A percentile compares a stretch with the other conserved stretches of the same genome.
phyloP scores from a whole-genome alignment of 31 red algal genomes.

The Odonthalia washingtoniensis region DNA sequence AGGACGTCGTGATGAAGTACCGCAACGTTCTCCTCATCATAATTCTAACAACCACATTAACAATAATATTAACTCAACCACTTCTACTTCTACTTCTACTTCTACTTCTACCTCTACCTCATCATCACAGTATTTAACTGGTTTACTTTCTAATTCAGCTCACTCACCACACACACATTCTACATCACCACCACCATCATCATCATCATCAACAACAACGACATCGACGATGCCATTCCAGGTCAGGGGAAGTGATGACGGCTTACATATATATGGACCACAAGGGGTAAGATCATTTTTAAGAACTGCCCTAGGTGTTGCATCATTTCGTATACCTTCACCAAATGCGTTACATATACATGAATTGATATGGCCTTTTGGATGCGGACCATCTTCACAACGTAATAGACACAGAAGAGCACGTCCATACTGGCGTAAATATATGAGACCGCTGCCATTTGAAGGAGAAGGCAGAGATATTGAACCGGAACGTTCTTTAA shows the following conservation, averaged over 20 bases:
- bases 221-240: not conserved
- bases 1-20: conserved; percentile 23
- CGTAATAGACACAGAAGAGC: conserved; percentile 24
- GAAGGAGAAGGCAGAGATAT: conserved; percentile 54
- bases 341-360: conserved; percentile 58
- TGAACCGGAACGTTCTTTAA: not conserved
- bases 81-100: not conserved
- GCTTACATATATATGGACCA: conserved; percentile 87
- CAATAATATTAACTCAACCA: too few relatives aligned
- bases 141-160: not conserved
- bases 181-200: not conserved
- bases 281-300: conserved; percentile 80
- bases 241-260: conserved; percentile 1
- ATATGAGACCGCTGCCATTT: conserved; percentile 38
- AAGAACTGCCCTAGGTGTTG: conserved; percentile 73
- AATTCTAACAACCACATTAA: too few relatives aligned
- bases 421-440: conserved; percentile 41
- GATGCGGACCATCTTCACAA: conserved; percentile 38
- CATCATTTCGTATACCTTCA: conserved; percentile 49
- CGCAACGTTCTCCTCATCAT: not conserved
- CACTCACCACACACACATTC: not conserved
- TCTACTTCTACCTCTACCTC: not conserved
- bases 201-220: not conserved
- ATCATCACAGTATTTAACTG: too few relatives aligned
- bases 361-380: conserved; percentile 73